Evolutionary conservation across 352 stramenopile species (phyloP), one percentile per base, ranked within the genome.

Genomic region (Thraustotheca clavata): DNA sequence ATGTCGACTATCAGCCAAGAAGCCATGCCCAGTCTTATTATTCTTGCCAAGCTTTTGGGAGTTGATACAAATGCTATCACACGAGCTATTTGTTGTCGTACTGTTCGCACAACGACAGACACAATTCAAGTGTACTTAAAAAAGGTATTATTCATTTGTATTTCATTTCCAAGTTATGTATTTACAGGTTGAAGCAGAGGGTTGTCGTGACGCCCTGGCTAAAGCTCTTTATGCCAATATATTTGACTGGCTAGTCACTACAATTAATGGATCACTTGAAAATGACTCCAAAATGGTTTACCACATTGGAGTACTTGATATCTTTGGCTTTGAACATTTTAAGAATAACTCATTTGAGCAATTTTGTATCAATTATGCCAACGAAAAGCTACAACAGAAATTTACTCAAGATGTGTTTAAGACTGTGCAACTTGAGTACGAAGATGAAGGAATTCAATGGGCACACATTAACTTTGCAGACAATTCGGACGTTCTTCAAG

Each of bases 271-370:
- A 55, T 91, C 81, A 62, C 91, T 92, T 41, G 87, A 81, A 16
- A 80, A 80, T 16, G 75, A 76, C 3, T 60, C 71, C 11, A 35
- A 41, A 24, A 73, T 70, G 5, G 62, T 65, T 18, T 78, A 76
- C 27, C 87, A 96, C 70, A 98, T 98, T 66, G 90, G 96, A 65
- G 75, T 98, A 65, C 80, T 98, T 24, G 96, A 99, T 72, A 98
- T 99, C 67, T 99, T 98, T 69, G 94, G 96, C 20, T 99, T 99
- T 73, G 96, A 99, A 70, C 89, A 77, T 4, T 98, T 98, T 70
- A 71, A 95, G 54, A 80, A 75, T 54, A 97, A 97, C 72, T 91
- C 80, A 47, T 98, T 98, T 61, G 91, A 98, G 68, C 95, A 99
- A 65, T 96, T 98, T 49, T 98, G 91, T 72, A 98, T 98, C 70